Evolutionary conservation across 1,284 basidiomycete species (phyloP).

Genomic region (Apiotrichum gamsii): DNA sequence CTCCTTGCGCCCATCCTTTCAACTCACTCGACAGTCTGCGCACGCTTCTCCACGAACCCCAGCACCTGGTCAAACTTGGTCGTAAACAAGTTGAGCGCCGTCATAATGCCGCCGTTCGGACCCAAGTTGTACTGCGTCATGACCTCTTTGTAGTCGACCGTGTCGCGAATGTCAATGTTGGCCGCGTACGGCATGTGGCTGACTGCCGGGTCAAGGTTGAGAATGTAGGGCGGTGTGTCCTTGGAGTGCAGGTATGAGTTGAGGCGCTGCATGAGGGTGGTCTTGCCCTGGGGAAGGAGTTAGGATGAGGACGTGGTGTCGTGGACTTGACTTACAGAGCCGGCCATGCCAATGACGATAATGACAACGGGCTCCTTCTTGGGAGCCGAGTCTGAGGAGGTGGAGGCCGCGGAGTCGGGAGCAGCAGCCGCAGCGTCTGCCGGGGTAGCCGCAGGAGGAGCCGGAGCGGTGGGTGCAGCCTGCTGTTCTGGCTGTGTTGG

Average conservation of each 20-base stretch:
- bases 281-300: slow-evolving; percentile 66
- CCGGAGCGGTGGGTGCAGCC: no score
- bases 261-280: slow-evolving; percentile 89
- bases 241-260: slow-evolving; percentile 73
- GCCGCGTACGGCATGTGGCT: slow-evolving; percentile 82
- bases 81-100: slow-evolving; percentile 94
- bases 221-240: slow-evolving; percentile 73
- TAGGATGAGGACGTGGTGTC: not conserved
- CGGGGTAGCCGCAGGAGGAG: no score
- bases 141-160: slow-evolving; percentile 93
- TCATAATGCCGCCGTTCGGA: slow-evolving; percentile 96
- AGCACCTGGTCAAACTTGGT: slow-evolving; percentile 99
- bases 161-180: slow-evolving; percentile 97
- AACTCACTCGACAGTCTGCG: slow-evolving; percentile 75
- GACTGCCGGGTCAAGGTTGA: slow-evolving; percentile 97
- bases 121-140: slow-evolving; percentile 99
- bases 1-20: not conserved
- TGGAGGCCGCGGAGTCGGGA: slow-evolving; percentile 1
- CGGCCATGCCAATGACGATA: slow-evolving; percentile 61
- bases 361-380: slow-evolving; percentile 66
- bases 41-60: slow-evolving; percentile 82
- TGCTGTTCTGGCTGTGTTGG: no score
- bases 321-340: slow-evolving; percentile 34
- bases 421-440: slow-evolving; percentile 1
- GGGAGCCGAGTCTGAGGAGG: no score